Conservation (phyloP, 148 eudicot genomes). For the Oxyria digyna region DNA sequence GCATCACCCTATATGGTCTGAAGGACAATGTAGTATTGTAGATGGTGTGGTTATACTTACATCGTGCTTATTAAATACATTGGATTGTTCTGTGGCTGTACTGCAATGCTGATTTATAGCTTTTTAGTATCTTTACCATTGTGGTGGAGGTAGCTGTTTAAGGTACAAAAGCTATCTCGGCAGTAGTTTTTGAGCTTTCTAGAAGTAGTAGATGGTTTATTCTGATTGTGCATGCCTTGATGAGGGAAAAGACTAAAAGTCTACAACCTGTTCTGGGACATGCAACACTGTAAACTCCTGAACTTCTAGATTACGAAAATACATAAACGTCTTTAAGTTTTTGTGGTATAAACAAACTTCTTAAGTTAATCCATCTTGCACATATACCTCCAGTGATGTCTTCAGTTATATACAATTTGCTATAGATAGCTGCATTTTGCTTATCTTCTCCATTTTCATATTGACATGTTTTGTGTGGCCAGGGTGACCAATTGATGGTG, state of each 20-base stretch:
- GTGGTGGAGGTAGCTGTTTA: background rate
- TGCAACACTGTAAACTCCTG: background rate
- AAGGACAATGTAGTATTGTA: background rate
- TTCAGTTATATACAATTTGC: background rate
- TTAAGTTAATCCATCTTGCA: background rate
- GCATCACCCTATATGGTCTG: background rate
- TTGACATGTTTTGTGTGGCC: background rate
- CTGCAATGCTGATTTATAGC: background rate
- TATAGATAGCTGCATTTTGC: background rate
- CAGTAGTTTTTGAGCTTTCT: background rate
- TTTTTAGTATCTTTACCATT: background rate
- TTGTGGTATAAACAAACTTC: background rate
- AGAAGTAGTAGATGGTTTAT: background rate
- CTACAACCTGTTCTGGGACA: background rate
- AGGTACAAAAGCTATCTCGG: background rate
- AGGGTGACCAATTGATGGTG: constrained; percentile 45
- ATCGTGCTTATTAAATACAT: background rate
- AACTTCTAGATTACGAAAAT: background rate
- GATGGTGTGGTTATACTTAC: background rate
- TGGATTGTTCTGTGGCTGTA: background rate
- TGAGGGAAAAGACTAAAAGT: background rate
- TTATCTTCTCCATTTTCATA: background rate
- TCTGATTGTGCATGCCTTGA: no score
- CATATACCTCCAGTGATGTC: background rate
- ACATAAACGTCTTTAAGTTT: background rate